phyloP scores from a whole-genome alignment of 2,329 filamentous ascomycete genomes.

The Ophiosphaerella korrae region DNA sequence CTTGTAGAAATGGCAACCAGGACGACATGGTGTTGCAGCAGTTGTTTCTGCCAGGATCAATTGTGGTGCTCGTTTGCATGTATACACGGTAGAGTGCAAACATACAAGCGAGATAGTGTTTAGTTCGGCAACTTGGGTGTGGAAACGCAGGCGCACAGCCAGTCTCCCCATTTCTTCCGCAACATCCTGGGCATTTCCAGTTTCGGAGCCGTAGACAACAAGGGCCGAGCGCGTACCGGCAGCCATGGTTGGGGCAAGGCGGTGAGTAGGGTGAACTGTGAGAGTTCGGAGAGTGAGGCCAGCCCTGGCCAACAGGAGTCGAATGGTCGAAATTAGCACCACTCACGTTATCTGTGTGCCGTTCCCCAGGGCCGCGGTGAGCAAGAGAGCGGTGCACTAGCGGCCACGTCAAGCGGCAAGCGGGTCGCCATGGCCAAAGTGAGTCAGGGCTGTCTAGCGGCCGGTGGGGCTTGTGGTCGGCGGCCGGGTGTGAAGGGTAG shows the following conservation, averaged over 20 bases:
- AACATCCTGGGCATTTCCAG: constrained; percentile 89
- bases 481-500: constrained; percentile 9
- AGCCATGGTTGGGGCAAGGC: constrained; percentile 22
- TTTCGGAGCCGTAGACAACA: constrained; percentile 92
- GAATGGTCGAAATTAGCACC: constrained; percentile 3
- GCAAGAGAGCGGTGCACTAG: constrained; percentile 31
- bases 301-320: constrained; percentile 15
- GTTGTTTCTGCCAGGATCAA: constrained; percentile 45
- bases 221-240: constrained; percentile 57
- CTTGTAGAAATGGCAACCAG: constrained; percentile 90
- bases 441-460: constrained; percentile 22
- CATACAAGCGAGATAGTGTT: constrained; percentile 76
- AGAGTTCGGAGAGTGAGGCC: constrained; percentile 16
- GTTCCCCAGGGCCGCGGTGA: constrained; percentile 21
- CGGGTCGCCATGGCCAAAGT: constrained; percentile 25
- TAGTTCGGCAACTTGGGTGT: constrained; percentile 75
- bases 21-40: constrained; percentile 60
- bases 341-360: constrained; percentile 17
- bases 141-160: constrained; percentile 78
- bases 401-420: constrained; percentile 33
- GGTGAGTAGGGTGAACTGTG: background rate
- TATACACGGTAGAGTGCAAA: constrained; percentile 14
- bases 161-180: constrained; percentile 81
- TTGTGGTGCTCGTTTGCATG: background rate
- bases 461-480: constrained; percentile 6